Evolutionary conservation across 108 stramenopile species (phyloP), one percentile per base, ranked within the genome.

Genomic region (Cyclotella baltica): DNA sequence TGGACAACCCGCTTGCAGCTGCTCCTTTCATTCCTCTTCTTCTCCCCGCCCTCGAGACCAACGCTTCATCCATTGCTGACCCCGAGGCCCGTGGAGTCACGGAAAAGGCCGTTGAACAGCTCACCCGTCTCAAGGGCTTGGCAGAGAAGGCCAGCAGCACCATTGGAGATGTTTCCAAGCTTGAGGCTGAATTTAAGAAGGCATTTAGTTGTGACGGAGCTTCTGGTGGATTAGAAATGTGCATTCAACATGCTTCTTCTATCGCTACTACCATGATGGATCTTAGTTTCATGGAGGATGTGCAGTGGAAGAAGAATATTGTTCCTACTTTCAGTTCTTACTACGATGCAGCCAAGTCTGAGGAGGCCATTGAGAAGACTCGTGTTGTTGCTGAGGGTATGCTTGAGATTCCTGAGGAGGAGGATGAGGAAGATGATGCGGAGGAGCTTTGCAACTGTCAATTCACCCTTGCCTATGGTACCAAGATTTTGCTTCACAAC

Each of bases 401-500:
- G 92, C 65, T 98, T 62, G 93, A 85, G 37, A 86, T 94, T 56
- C 88, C 89, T 36, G 95, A 96, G 40, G 96, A 96, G 38, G 97
- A 96, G 15, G 96, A 97, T 65, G 98, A 95, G 13, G 98, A 99
- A 9, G 99, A 99, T 53, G 97, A 98, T 77, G 97, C 97, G 64
- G 98, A 99, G 83, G 97, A 98, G 67, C 88, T 99, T 33, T 99
- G 98, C 86, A 98, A 99, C 95, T 98, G 98, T 86, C 90, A 93
- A 63, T 99, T 99, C 88, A 98, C 99, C 46, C 91, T 99, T 57
- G 99, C 99, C 16, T 99, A 99, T 92, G 99, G 98, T 87, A 98
- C 99, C 71, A 98, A 98, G 85, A 98, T 99, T 85, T 95, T 99
- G 61, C 94, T 99, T 34, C 97, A 99, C 96, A 99, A 99, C 91